phyloP scores from a whole-genome alignment of 1,284 basidiomycete species.

The Malassezia obtusa region DNA sequence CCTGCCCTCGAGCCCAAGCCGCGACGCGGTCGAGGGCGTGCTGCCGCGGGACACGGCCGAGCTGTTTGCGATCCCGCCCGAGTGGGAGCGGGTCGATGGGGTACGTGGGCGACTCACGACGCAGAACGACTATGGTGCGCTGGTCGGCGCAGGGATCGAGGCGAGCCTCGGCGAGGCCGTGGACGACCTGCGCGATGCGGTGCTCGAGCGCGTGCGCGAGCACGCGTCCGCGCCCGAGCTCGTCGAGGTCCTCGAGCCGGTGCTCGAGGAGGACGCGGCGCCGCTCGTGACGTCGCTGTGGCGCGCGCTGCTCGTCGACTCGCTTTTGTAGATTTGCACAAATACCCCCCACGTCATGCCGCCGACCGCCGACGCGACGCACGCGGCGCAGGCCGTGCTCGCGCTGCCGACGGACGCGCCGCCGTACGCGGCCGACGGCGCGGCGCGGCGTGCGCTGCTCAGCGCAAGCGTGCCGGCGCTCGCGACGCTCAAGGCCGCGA shows the following conservation, averaged over 20 bases:
- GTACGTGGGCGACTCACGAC: slow-evolving; percentile 7
- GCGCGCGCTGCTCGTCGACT: slow-evolving; percentile 32
- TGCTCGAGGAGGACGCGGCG: slow-evolving; percentile 40
- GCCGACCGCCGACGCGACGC: not conserved
- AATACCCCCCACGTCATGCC: not conserved
- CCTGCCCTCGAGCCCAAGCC: slow-evolving; percentile 12
- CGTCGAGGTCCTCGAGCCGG: slow-evolving; percentile 32
- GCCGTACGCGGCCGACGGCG: not conserved
- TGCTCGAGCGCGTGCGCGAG: slow-evolving; percentile 24
- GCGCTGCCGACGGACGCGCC: not conserved
- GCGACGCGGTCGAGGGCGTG: slow-evolving; percentile 14
- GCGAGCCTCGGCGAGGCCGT: slow-evolving; percentile 39
- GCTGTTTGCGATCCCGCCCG: slow-evolving; percentile 21
- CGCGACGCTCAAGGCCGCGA: slow-evolving; percentile 1
- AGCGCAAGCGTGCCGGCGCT: not conserved
- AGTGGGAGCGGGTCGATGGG: slow-evolving; percentile 33
- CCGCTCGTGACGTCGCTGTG: slow-evolving; percentile 33
- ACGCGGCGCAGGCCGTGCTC: not conserved
- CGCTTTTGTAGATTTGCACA: slow-evolving; percentile 11
- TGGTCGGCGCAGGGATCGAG: slow-evolving; percentile 30
- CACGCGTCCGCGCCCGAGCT: slow-evolving; percentile 19
- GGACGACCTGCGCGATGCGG: slow-evolving; percentile 30
- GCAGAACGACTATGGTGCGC: slow-evolving; percentile 15
- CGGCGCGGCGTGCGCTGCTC: not conserved
- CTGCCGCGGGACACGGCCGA: slow-evolving; percentile 6